Evolutionary conservation across 768 basidiomycete genomes (phyloP), one percentile per base, ranked within the genome.

Genomic region (Gymnopilus dilepis): DNA sequence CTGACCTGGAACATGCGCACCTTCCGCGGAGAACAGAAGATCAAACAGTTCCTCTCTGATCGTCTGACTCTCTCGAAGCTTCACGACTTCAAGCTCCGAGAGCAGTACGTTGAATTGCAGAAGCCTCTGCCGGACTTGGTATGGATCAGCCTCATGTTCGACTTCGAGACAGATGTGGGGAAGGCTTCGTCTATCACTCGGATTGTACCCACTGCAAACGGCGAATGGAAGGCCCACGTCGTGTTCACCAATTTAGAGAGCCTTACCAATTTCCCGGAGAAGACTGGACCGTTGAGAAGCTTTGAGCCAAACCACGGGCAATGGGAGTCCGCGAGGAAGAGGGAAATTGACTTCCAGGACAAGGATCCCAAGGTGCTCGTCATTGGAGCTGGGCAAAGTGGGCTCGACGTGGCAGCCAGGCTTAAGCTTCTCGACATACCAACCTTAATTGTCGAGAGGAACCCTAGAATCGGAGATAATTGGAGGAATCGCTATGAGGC

Each of bases 401-500:
- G 86, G 1, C 70, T 91, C 12, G 81, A 80, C 33, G 64, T 84
- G 12, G 85, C 86, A 1, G 86, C 86, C 12, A 75, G 86, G 22
- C 73, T 89, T 59, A 85, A 85, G 61, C 73, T 72, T 30, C 71
- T 87, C 22, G 84, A 78, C 17, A 69, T 89, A 7, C 59, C 73
- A 1, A 73, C 79, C 7, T 71, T 89, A 8, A 71, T 88, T n/a
- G 74, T 90, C 13, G 89, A 90, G 63, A 78, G 76, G 66, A 81
- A 84, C 56, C 56, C 74, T 15, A 74, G 81, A 4, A 72, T 86
- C 9, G 86, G 86, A 1, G 84, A 87, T 64, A 82, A 79, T 67
- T 87, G 86, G 86, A 78, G 86, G 59, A 78, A 82, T 34, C 79
- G 88, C 6, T 89, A 89, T 67, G 82, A 84, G 45, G 76, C 83